Evolutionary conservation across 2,329 filamentous ascomycete genomes (phyloP), one percentile per base, ranked within the genome.

Genomic region (Raffaelea deltoideospora): DNA sequence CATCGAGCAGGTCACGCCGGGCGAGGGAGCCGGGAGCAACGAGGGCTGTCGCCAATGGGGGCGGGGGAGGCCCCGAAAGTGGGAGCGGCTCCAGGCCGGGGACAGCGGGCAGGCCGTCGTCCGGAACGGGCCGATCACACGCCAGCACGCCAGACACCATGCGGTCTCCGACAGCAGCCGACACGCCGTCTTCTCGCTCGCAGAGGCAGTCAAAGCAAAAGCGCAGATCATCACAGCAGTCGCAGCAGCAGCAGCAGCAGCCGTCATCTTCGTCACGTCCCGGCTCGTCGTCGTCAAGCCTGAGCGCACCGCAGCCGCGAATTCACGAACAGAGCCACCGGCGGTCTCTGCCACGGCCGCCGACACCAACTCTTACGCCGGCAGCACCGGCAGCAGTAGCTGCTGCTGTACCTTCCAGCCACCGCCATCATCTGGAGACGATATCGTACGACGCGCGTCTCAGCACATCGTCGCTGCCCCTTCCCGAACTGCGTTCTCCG

Each of bases 391-490:
- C 21, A 17, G 32, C 7, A 18, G 29, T n/a, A n/a, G n/a, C n/a
- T n/a, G n/a, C n/a, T n/a, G n/a, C n/a, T n/a, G n/a, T n/a, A n/a
- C n/a, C n/a, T n/a, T n/a, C n/a, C n/a, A n/a, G n/a, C 27, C 37
- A 4, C 42, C 34, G 5, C 38, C 33, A 38, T 29, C 57, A 69
- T 33, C 57, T 77, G 30, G 67, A 72, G 22, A 56, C 68, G 46
- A 61, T 64, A 39, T 56, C 63, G 4, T 46, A 70, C 3, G 76
- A 82, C 40, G 73, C 72, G 14, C 66, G 72, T 31, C 59, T 79
- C 26, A 83, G 78, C 55, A 76, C 77, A 4, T 71, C 78, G 1
- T 83, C 79, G 13, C 59, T 79, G 21, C 74, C 74, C 4, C 52
- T 83, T 23, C 78, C 77, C 2, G 71, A 78, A 37, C 57, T 69